A percentile compares a stretch with the other conserved stretches of the same genome.
These are phyloP conservation scores for Botrytis cinerea DNA, from an alignment of 2,329 filamentous ascomycete genomes.

Conservation along the genomic window DNA sequence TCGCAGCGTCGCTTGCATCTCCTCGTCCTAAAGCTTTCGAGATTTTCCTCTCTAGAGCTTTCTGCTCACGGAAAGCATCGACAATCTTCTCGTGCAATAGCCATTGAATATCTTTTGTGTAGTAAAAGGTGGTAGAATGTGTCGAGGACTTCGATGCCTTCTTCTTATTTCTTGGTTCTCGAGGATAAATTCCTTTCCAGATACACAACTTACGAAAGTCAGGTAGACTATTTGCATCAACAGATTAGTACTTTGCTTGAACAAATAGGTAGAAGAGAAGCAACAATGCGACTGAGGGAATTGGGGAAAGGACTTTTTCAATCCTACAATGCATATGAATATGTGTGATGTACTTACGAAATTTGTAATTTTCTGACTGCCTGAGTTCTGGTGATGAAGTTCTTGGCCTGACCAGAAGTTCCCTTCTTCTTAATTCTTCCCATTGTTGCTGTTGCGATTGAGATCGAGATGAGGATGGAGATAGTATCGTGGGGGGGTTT, in stretches of 20 bases:
- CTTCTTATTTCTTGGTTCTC: constrained; percentile 95
- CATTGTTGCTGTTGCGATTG: constrained; percentile 51
- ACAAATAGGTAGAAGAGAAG: background rate
- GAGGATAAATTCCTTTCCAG: constrained; percentile 99
- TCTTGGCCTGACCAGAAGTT: constrained; percentile 86
- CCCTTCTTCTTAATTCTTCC: constrained; percentile 87
- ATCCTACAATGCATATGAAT: background rate
- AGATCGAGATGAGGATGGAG: constrained; percentile 4
- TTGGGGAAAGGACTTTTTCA: background rate
- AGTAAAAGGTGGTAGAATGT: constrained; percentile 88
- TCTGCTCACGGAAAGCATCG: constrained; percentile 94
- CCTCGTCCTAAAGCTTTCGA: constrained; percentile 86
- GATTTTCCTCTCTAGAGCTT: constrained; percentile 97
- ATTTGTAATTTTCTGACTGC: constrained; percentile 97
- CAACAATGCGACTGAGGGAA: background rate
- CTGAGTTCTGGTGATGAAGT: constrained; percentile 96
- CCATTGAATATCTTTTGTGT: constrained; percentile 95
- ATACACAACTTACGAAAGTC: constrained; percentile 99
- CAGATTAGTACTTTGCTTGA: background rate
- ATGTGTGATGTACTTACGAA: constrained; percentile 18
- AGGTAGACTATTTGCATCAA: constrained; percentile 65
- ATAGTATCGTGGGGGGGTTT: constrained; percentile 9
- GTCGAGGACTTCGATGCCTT: constrained; percentile 92
- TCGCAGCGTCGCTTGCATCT: constrained; percentile 83
- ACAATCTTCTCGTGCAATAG: constrained; percentile 94